Percentiles rank a stretch among this genome's conserved stretches.
Conservation (phyloP, 2,329 filamentous ascomycete species). For the Aspergillus sp. region DNA sequence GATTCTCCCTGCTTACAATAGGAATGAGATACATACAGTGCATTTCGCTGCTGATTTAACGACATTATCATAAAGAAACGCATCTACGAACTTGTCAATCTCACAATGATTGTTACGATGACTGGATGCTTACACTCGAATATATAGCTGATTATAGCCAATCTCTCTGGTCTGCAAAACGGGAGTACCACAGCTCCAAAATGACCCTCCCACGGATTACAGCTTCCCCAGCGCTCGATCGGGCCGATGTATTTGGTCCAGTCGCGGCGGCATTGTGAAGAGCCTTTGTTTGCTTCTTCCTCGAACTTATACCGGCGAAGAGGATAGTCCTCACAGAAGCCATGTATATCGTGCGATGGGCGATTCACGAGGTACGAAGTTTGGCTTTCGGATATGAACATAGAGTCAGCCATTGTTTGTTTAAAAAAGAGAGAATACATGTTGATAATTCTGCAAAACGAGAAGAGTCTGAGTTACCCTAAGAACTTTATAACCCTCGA, state of each 20-base stretch:
- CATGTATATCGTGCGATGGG: slow-evolving; percentile 3
- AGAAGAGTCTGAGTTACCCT: too few species aligned
- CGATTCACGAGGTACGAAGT: neutral
- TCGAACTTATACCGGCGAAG: slow-evolving; percentile 10
- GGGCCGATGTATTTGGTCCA: slow-evolving; percentile 12
- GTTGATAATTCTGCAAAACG: too few species aligned
- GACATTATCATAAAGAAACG: neutral
- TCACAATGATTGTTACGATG: neutral
- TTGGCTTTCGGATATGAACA: neutral
- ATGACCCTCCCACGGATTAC: slow-evolving; percentile 12
- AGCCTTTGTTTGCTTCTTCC: slow-evolving; percentile 9
- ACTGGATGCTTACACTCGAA: neutral
- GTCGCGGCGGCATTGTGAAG: slow-evolving; percentile 6
- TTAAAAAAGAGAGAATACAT: too few species aligned
- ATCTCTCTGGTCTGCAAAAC: slow-evolving; percentile 9
- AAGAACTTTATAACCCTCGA: too few species aligned
- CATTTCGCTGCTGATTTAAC: neutral
- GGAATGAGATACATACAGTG: neutral
- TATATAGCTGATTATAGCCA: slow-evolving; percentile 4
- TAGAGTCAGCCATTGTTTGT: too few species aligned
- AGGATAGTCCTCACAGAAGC: slow-evolving; percentile 7
- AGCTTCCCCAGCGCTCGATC: slow-evolving; percentile 13
- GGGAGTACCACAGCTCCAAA: slow-evolving; percentile 10
- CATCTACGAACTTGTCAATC: neutral
- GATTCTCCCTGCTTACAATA: neutral